These are phyloP conservation scores for Podila clonocystis DNA, from an alignment of 192 early-diverging fungal genomes.

Conservation along the genomic window DNA sequence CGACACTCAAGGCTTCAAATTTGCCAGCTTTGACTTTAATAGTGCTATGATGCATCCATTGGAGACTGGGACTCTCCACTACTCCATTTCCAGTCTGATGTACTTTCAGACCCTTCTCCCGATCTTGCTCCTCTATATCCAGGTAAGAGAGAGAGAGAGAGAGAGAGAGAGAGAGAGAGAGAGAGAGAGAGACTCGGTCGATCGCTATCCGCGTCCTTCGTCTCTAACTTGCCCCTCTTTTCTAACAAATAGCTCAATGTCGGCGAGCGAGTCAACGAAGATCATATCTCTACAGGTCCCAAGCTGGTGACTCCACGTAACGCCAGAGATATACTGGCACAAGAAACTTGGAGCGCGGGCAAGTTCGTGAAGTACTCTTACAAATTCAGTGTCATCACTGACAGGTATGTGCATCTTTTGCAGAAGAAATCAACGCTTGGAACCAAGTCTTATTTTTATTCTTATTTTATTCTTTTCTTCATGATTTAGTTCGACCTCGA, in stretches of 20 bases:
- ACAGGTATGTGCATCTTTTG: conserved; percentile 9
- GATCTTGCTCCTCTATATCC: conserved; percentile 25
- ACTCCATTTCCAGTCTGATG: conserved; percentile 32
- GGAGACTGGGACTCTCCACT: conserved; percentile 7
- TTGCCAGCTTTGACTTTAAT: conserved; percentile 39
- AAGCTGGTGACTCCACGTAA: conserved; percentile 27
- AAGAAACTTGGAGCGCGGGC: conserved; percentile 16
- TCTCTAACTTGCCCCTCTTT: background rate
- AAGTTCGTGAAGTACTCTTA: background rate
- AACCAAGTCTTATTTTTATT: background rate
- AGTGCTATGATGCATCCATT: background rate
- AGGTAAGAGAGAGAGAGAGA: conserved; percentile 11
- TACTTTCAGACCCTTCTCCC: conserved; percentile 34
- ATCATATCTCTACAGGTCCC: conserved; percentile 24
- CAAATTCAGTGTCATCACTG: conserved; percentile 30
- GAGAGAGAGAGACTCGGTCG: background rate
- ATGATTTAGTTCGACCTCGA: conserved; percentile 13
- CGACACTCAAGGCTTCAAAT: conserved; percentile 20
- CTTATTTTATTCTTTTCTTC: background rate
- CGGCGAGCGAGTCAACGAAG: conserved; percentile 25
- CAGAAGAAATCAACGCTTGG: background rate
- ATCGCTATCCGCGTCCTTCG: background rate
- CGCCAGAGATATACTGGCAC: conserved; percentile 24
- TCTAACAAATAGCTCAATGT: conserved; percentile 12
- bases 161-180: background rate